Percentiles rank a stretch among this genome's conserved stretches.
Evolutionary conservation across 208 protist species (phyloP).

Genomic region (Leishmania amazonensis): DNA sequence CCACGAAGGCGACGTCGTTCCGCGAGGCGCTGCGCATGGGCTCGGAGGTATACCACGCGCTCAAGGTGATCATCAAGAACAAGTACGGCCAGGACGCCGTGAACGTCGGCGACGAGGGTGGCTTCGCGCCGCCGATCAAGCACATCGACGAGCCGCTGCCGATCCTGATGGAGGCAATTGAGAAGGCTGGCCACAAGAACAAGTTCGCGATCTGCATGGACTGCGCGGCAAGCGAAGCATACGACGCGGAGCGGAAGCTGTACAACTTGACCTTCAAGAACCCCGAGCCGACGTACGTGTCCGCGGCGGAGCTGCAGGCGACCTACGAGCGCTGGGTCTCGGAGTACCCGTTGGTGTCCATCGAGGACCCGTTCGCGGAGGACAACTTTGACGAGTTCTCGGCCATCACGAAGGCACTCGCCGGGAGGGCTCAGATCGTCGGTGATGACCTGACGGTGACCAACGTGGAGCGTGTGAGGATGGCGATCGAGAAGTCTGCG

Average conservation of each 20-base stretch:
- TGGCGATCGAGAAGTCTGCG: slow-evolving; percentile 88
- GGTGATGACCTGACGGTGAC: slow-evolving; percentile 99
- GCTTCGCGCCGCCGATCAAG: slow-evolving; percentile 97
- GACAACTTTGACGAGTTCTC: slow-evolving; percentile 96
- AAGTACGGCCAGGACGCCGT: slow-evolving; percentile 96
- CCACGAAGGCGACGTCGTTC: slow-evolving; percentile 95
- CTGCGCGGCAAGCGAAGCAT: slow-evolving; percentile 99
- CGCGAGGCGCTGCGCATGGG: slow-evolving; percentile 96
- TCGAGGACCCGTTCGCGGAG: slow-evolving; percentile 99
- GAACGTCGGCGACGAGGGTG: slow-evolving; percentile 99
- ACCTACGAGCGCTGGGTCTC: slow-evolving; percentile 92
- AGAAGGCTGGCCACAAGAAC: slow-evolving; percentile 93
- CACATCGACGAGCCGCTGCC: slow-evolving; percentile 97
- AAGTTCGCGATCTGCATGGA: slow-evolving; percentile 99
- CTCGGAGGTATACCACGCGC: slow-evolving; percentile 98
- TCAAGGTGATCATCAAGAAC: slow-evolving; percentile 97
- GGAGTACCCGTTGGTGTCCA: slow-evolving; percentile 97
- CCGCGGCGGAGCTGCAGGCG: slow-evolving; percentile 81
- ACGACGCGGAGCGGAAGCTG: slow-evolving; percentile 90
- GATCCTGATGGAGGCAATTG: slow-evolving; percentile 97
- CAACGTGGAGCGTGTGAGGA: slow-evolving; percentile 96
- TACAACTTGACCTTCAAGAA: slow-evolving; percentile 99
- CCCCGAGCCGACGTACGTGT: slow-evolving; percentile 71
- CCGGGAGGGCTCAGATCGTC: slow-evolving; percentile 94
- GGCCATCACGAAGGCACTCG: slow-evolving; percentile 75